phyloP scores from a whole-genome alignment of 1,284 basidiomycete species.

The Fomitopsis betulina region DNA sequence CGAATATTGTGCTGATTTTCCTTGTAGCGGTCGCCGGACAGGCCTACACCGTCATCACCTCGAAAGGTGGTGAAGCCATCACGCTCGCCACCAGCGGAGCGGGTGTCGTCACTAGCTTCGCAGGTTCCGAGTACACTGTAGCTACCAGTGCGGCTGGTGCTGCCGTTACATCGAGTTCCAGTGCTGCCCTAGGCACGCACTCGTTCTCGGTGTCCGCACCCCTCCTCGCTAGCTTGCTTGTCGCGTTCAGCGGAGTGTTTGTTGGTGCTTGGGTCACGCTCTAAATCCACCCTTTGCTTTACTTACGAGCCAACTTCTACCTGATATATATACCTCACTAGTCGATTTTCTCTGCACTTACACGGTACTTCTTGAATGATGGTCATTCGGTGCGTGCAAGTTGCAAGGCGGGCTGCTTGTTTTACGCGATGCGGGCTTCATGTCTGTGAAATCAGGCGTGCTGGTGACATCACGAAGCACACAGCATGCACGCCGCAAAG shows the following conservation, averaged over 20 bases:
- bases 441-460: no score
- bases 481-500: no score
- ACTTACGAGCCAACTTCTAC: not conserved
- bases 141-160: conserved; percentile 3
- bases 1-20: not conserved
- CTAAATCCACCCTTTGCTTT: conserved; percentile 20
- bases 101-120: conserved; percentile 46
- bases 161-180: conserved; percentile 13
- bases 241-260: conserved; percentile 38
- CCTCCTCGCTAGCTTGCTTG: conserved; percentile 36
- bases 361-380: no score
- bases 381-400: no score
- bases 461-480: no score
- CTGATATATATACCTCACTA: not conserved
- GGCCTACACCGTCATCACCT: conserved; percentile 37
- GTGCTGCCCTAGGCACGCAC: conserved; percentile 21
- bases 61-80: conserved; percentile 44
- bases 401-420: no score
- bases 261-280: conserved; percentile 37
- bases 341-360: not conserved
- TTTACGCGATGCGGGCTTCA: no score
- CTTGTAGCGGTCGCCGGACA: conserved; percentile 38
- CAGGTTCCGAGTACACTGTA: conserved; percentile 43
- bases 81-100: conserved; percentile 45
- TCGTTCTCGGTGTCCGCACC: conserved; percentile 30